Base-by-base conservation (phyloP, 495 filamentous ascomycete species). In the Penicillium desertorum region DNA sequence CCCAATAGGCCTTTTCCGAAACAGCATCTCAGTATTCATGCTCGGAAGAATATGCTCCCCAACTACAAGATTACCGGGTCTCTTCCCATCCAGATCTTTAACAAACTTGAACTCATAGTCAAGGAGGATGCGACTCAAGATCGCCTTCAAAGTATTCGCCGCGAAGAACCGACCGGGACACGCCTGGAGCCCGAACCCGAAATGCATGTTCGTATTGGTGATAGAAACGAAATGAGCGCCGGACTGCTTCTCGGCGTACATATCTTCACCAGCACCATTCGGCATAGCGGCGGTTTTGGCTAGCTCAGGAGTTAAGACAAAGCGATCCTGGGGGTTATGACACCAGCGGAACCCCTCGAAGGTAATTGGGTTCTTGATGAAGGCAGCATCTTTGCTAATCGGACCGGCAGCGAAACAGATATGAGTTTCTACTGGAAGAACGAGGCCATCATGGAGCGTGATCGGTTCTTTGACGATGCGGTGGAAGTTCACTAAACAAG, bases 161-260 rank as follows among this genome's bases (percentile, higher is more conserved):
- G 80, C 83, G 44, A 86, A 84, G 65, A 83, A 83, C 6, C 84
- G 71, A 0, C 84, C 85, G 0, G 84, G 84, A 62, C 83, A 77
- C 5, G 71, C 71, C 48, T 70, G 67, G 2, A 61, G 54, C 12
- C 72, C 72, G 19, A 62, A 68, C 12, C 72, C 70, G 42, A 76
- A 76, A 29, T 74, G 67, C 57, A 73, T 64, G 32, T 66, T 71
- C 5, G 61, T 41, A 0, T 58, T 52, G 20, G 56, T 63, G 25
- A 65, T 65, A 16, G 43, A 54, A 16, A 71, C 66, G 10, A 71
- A 69, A n/a, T 54, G 34, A 0, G 61, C 54, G 10, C 55, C 45
- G 6, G 48, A 32, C 14, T 16, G 16, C n/a, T 45, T 5, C 1
- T 16, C 17, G 4, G 34, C 29, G 23, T 44, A 16, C 22, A 43